Conservation (phyloP, 2,329 filamentous ascomycete species). For the Penicillium vulpinum region DNA sequence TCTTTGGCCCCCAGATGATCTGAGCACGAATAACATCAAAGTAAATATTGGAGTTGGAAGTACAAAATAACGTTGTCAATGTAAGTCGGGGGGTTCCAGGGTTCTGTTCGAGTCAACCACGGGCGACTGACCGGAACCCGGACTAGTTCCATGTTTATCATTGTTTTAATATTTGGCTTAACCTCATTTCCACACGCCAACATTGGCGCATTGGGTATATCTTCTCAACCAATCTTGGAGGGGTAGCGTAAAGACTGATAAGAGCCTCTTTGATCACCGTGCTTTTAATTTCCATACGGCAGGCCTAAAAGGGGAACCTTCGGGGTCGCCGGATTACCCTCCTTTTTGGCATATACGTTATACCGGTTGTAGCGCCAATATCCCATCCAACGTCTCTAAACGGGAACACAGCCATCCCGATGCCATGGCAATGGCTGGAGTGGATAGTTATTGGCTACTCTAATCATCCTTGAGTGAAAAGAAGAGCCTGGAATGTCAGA, state of each 20-base stretch:
- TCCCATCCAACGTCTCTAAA: not conserved
- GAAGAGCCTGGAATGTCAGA: not conserved
- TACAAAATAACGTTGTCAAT: not conserved
- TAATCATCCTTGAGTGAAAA: conserved; percentile 5
- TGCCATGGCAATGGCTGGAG: conserved; percentile 13
- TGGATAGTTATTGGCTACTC: conserved; percentile 5
- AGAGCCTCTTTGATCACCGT: not conserved
- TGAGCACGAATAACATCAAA: not conserved
- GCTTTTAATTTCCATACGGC: not conserved
- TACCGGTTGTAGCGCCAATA: not conserved
- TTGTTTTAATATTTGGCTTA: not conserved
- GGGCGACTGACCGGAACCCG: not conserved
- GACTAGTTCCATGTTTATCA: not conserved
- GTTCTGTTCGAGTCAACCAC: not conserved
- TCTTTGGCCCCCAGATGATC: not conserved
- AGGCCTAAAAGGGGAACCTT: conserved; percentile 6
- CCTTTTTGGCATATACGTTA: not conserved
- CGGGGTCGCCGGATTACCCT: conserved; percentile 14
- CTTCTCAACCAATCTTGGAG: not conserved
- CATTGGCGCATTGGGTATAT: not conserved
- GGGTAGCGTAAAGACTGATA: not conserved
- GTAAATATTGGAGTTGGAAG: not conserved
- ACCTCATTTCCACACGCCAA: not conserved
- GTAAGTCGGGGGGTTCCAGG: not conserved
- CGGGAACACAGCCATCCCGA: conserved; percentile 4